Evolutionary conservation across 1,284 basidiomycete species (phyloP).

Genomic region (Sphaerobolus stellatus): DNA sequence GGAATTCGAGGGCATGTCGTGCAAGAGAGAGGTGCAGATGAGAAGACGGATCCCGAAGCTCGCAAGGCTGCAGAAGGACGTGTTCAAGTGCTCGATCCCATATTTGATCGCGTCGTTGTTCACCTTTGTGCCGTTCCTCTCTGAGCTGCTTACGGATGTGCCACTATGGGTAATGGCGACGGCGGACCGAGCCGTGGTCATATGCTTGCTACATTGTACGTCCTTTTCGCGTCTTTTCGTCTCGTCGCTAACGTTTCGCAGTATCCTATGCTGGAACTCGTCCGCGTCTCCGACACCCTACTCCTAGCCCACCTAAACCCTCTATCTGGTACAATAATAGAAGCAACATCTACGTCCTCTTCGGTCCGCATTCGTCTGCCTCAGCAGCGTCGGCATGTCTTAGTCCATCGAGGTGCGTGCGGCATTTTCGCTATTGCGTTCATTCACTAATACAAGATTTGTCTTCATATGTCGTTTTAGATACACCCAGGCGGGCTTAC

Average conservation of each 20-base stretch:
- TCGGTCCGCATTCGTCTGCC: constrained; percentile 69
- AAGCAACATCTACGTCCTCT: constrained; percentile 80
- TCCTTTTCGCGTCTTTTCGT: constrained; percentile 16
- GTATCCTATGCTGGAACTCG: constrained; percentile 79
- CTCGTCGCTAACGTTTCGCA: constrained; percentile 28
- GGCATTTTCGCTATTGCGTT: background rate
- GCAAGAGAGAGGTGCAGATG: no score
- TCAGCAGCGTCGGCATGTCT: constrained; percentile 75
- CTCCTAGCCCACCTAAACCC: no score
- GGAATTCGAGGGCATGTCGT: no score
- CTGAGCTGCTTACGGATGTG: constrained; percentile 61
- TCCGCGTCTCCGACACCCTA: constrained; percentile 39
- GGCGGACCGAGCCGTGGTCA: constrained; percentile 71
- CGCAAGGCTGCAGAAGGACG: constrained; percentile 62
- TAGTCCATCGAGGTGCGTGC: constrained; percentile 69
- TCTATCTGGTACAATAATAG: constrained; percentile 93
- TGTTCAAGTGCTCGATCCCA: constrained; percentile 89
- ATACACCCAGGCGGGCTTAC: constrained; percentile 63
- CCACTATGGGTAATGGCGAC: constrained; percentile 44
- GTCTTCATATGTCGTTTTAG: constrained; percentile 17
- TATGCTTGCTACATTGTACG: constrained; percentile 87
- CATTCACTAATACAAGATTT: background rate
- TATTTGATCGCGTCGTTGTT: constrained; percentile 91
- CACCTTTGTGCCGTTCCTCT: constrained; percentile 80
- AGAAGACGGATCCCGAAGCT: no score